These are phyloP conservation scores for Cyberlindnera veronae DNA, from an alignment of 805 yeast genomes.

Conservation along the genomic window DNA sequence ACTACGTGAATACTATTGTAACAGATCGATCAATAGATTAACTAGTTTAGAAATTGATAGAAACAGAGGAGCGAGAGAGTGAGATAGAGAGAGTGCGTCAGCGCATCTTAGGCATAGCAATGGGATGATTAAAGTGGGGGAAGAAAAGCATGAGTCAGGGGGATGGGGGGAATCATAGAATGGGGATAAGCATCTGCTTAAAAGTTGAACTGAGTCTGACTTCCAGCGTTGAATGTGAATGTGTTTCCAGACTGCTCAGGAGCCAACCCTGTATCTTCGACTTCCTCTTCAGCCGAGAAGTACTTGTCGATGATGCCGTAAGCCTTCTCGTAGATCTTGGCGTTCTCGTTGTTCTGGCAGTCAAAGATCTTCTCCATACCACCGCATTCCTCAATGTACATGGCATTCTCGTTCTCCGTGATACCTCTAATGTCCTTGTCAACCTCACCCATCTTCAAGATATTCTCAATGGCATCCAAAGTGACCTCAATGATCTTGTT, in stretches of 20 bases:
- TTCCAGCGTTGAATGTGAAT: constrained; percentile 79
- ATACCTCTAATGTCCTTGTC: constrained; percentile 77
- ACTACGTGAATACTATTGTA: too few relatives aligned
- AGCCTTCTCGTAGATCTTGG: constrained; percentile 89
- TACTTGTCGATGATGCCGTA: constrained; percentile 86
- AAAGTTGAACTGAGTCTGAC: constrained; percentile 36
- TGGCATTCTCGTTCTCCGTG: constrained; percentile 78
- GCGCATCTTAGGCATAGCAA: background rate
- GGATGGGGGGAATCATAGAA: background rate
- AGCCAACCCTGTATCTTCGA: constrained; percentile 71
- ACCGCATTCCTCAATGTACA: constrained; percentile 95
- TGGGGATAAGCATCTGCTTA: constrained; percentile 7
- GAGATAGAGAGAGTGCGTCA: background rate
- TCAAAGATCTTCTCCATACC: constrained; percentile 96
- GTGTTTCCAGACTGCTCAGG: constrained; percentile 79
- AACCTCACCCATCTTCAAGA: constrained; percentile 89
- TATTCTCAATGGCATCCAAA: constrained; percentile 91
- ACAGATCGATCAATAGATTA: too few relatives aligned
- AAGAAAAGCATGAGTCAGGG: background rate
- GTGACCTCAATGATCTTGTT: constrained; percentile 91
- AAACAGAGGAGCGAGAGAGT: too few relatives aligned
- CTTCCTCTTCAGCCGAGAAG: constrained; percentile 78
- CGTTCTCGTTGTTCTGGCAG: constrained; percentile 88
- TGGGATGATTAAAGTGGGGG: background rate
- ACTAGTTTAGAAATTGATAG: too few relatives aligned